Percentiles rank a stretch among this genome's conserved stretches.
phyloP scores from a whole-genome alignment of 208 protist species.

The Acanthamoeba healyi region DNA sequence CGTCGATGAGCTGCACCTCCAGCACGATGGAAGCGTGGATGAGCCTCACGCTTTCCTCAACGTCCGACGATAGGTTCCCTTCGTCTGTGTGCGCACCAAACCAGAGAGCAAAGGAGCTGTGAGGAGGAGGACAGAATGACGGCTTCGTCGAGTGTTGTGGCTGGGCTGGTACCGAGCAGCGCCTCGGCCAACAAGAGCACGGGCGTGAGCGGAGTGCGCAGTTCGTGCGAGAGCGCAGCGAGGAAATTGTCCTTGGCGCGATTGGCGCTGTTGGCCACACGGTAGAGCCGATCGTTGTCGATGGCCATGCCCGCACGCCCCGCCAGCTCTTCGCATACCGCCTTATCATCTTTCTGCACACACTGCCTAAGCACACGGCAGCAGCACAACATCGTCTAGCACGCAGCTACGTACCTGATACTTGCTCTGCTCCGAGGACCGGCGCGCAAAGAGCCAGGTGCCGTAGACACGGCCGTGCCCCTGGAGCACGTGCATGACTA shows the following conservation, averaged over 20 bases:
- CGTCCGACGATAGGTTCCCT: background rate
- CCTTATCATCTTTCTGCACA: background rate
- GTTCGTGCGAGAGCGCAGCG: slow-evolving; percentile 53
- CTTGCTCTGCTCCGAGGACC: too few relatives aligned
- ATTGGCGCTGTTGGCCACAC: background rate
- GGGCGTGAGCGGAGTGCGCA: slow-evolving; percentile 22
- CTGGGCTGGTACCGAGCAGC: background rate
- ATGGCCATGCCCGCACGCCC: background rate
- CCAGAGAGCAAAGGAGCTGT: background rate
- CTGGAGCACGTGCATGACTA: background rate
- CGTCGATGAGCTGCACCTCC: slow-evolving; percentile 64
- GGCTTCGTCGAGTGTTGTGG: too few relatives aligned
- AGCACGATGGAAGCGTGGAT: slow-evolving; percentile 15
- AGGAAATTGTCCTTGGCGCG: slow-evolving; percentile 41
- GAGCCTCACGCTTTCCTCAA: background rate
- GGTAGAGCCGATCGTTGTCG: background rate
- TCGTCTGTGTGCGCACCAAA: background rate
- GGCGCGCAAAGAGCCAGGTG: background rate
- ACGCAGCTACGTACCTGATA: too few relatives aligned
- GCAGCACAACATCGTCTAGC: too few relatives aligned
- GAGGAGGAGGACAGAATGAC: background rate
- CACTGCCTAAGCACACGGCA: too few relatives aligned
- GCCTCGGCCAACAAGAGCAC: background rate
- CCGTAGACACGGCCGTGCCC: background rate
- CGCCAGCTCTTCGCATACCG: background rate